Percentiles rank a stretch among this genome's conserved stretches.
phyloP scores from a whole-genome alignment of 2,329 filamentous ascomycete species.

The Tolypocladium capitatum region DNA sequence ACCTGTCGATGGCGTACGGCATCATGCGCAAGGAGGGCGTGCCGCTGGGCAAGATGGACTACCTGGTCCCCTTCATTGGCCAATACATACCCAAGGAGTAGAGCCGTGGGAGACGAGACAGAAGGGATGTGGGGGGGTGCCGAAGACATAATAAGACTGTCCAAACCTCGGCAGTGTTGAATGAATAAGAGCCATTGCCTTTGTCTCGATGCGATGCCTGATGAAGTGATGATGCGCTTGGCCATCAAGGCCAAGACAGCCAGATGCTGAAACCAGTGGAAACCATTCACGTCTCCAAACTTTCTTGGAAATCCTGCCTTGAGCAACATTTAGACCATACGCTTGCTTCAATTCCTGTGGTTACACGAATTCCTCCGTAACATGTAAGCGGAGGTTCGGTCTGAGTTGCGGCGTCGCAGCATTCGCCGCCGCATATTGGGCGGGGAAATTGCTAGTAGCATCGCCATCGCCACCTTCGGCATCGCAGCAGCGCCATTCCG shows the following conservation, averaged over 20 bases:
- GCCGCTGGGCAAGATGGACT: constrained; percentile 47
- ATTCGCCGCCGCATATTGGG: not conserved
- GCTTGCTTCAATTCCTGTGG: too few relatives aligned
- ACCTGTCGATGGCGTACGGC: constrained; percentile 43
- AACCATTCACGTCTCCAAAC: too few relatives aligned
- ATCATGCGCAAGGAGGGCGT: constrained; percentile 50
- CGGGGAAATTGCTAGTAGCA: not conserved
- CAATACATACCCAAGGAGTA: constrained; percentile 5
- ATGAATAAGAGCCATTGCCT: not conserved
- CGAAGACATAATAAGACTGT: not conserved
- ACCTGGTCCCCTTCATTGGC: constrained; percentile 22
- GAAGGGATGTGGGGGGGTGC: not conserved
- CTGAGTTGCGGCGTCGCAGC: not conserved
- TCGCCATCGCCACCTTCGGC: not conserved
- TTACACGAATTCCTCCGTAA: too few relatives aligned
- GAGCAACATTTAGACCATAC: too few relatives aligned
- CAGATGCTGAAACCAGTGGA: too few relatives aligned
- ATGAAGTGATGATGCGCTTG: not conserved
- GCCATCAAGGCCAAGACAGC: too few relatives aligned
- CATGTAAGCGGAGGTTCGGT: not conserved
- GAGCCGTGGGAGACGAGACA: not conserved
- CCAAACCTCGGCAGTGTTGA: not conserved
- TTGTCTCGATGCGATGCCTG: not conserved
- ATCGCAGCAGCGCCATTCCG: not conserved
- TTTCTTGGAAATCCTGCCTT: too few relatives aligned